phyloP scores from a whole-genome alignment of 805 yeast species.

The Candida ascalaphidarum region DNA sequence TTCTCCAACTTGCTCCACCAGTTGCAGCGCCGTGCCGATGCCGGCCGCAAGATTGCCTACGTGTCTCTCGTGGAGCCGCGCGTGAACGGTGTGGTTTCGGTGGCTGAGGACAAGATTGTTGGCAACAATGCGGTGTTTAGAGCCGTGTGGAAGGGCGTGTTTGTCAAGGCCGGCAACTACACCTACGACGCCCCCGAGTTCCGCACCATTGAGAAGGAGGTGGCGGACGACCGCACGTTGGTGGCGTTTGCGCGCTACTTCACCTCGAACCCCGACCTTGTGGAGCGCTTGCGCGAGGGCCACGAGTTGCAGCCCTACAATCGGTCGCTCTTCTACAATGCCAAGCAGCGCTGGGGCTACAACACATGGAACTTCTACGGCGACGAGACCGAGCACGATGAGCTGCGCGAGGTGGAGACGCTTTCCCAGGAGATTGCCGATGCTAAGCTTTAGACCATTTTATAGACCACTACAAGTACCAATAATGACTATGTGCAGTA shows the following conservation, averaged over 20 bases:
- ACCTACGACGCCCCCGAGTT: conserved; percentile 15
- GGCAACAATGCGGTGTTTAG: conserved; percentile 13
- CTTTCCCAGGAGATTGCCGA: too few relatives aligned
- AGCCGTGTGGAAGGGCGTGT: conserved; percentile 25
- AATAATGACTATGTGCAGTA: too few relatives aligned
- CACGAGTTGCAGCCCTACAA: conserved; percentile 35
- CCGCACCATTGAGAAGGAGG: conserved; percentile 13
- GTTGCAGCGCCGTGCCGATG: conserved; percentile 25
- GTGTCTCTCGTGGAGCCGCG: conserved; percentile 30
- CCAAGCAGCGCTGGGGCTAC: conserved; percentile 13
- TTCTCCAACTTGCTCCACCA: conserved; percentile 33
- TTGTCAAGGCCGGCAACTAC: conserved; percentile 16
- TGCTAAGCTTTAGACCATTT: too few relatives aligned
- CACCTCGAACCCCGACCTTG: conserved; percentile 50
- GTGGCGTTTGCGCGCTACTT: conserved; percentile 41
- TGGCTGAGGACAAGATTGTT: conserved; percentile 13
- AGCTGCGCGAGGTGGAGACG: too few relatives aligned
- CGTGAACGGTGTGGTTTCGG: conserved; percentile 14
- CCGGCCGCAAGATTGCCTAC: conserved; percentile 24
- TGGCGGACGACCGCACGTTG: conserved; percentile 11
- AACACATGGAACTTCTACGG: conserved; percentile 2
- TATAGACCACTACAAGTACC: too few relatives aligned
- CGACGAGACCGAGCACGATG: too few relatives aligned
- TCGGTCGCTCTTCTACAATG: conserved; percentile 39
- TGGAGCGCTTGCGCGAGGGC: conserved; percentile 31